Evolutionary conservation across 75 land plant species (phyloP).

Genomic region (Ceratopteris richardii): DNA sequence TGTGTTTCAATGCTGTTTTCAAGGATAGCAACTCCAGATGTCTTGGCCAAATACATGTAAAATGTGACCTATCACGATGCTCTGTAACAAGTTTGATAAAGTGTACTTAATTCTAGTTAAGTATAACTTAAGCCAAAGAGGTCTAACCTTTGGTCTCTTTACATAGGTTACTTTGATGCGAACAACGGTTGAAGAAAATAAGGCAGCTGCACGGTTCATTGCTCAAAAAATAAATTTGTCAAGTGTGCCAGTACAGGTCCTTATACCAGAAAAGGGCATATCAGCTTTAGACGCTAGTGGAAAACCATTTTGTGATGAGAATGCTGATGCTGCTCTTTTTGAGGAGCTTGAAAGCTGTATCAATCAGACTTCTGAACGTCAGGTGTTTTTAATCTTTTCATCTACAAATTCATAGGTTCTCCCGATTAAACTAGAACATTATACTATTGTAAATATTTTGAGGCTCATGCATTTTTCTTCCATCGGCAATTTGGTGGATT

Average conservation of each 20-base stretch:
- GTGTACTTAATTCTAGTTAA: no score
- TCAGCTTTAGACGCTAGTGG: constrained; percentile 86
- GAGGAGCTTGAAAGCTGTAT: constrained; percentile 58
- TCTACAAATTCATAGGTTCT: background rate
- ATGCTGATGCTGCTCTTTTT: constrained; percentile 57
- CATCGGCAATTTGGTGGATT: no score
- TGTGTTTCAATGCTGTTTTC: no score
- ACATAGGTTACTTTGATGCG: constrained; percentile 87
- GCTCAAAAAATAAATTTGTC: constrained; percentile 70
- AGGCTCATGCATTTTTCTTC: no score
- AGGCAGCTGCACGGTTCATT: constrained; percentile 68
- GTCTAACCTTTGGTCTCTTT: no score
- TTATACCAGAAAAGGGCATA: constrained; percentile 83
- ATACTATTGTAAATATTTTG: no score
- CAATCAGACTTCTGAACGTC: constrained; percentile 45
- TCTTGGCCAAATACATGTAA: no score
- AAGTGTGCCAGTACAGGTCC: constrained; percentile 52
- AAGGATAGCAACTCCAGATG: no score
- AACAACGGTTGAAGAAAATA: constrained; percentile 82
- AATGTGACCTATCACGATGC: no score
- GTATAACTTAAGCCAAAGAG: no score
- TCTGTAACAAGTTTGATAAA: no score
- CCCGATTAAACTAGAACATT: no score
- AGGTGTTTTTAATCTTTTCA: constrained; percentile 33
- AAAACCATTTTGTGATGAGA: constrained; percentile 83